phyloP scores from a whole-genome alignment of 495 filamentous ascomycete genomes.

The Daldinia caldariorum region DNA sequence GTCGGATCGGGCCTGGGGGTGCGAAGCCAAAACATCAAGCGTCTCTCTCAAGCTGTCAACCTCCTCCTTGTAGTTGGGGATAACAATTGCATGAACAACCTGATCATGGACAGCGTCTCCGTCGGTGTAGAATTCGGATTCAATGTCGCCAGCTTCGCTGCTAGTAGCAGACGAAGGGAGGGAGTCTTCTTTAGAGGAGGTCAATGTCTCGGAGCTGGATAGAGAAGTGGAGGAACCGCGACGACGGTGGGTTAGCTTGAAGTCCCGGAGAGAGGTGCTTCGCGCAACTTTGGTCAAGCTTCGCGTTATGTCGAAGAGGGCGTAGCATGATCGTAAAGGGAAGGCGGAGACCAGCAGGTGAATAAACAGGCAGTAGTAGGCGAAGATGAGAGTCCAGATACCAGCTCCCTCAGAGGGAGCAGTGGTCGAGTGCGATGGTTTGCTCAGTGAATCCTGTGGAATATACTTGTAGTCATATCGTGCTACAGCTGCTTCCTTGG shows the following conservation, averaged over 20 bases:
- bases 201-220: slow-evolving; percentile 61
- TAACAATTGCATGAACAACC: slow-evolving; percentile 69
- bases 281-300: slow-evolving; percentile 52
- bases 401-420: slow-evolving; percentile 44
- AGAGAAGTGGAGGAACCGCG: slow-evolving; percentile 62
- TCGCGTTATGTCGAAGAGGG: slow-evolving; percentile 59
- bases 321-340: slow-evolving; percentile 63
- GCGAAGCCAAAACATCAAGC: slow-evolving; percentile 70
- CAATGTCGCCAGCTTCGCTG: slow-evolving; percentile 60
- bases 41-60: slow-evolving; percentile 71
- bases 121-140: slow-evolving; percentile 53
- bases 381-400: slow-evolving; percentile 55
- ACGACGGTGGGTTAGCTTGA: slow-evolving; percentile 57
- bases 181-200: slow-evolving; percentile 56
- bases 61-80: slow-evolving; percentile 77
- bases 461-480: slow-evolving; percentile 59
- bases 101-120: slow-evolving; percentile 50
- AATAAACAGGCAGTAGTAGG: slow-evolving; percentile 63
- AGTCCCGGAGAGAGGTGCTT: slow-evolving; percentile 53
- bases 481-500: slow-evolving; percentile 53
- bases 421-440: slow-evolving; percentile 47
- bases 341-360: slow-evolving; percentile 64
- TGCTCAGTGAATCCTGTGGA: slow-evolving; percentile 55
- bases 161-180: slow-evolving; percentile 52
- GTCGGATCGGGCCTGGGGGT: slow-evolving; percentile 67